These are phyloP conservation scores for Xylariales sp. DNA, from an alignment of 2,329 filamentous ascomycete genomes.

Conservation along the genomic window DNA sequence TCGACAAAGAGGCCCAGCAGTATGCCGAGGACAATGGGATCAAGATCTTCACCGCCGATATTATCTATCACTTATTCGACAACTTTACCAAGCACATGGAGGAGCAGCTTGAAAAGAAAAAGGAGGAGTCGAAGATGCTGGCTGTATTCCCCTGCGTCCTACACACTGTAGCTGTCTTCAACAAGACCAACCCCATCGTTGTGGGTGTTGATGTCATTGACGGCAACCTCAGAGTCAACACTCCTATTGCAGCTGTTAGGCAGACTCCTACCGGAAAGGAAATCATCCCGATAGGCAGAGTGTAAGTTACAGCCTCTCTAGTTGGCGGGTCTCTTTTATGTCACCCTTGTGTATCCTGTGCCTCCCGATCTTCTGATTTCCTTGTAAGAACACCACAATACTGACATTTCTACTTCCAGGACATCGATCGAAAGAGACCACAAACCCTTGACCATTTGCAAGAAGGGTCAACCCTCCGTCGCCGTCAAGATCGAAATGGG, in stretches of 20 bases:
- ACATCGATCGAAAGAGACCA: constrained; percentile 96
- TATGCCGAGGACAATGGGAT: constrained; percentile 93
- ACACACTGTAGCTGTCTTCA: constrained; percentile 87
- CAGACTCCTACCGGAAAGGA: constrained; percentile 84
- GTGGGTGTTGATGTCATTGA: constrained; percentile 95
- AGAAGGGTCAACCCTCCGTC: constrained; percentile 95
- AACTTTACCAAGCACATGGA: constrained; percentile 94
- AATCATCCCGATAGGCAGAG: constrained; percentile 80
- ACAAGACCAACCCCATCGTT: constrained; percentile 95
- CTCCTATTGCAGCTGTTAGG: constrained; percentile 83
- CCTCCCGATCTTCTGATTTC: background rate
- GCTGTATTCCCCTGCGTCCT: constrained; percentile 97
- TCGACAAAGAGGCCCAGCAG: constrained; percentile 89
- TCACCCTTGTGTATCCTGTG: background rate
- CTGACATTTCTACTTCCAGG: constrained; percentile 41
- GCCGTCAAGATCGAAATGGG: constrained; percentile 97
- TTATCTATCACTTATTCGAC: constrained; percentile 98
- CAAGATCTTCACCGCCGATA: constrained; percentile 97
- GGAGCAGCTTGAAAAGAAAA: constrained; percentile 80
- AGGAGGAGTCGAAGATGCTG: constrained; percentile 91
- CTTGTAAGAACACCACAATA: too few relatives aligned
- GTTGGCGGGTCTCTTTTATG: too few relatives aligned
- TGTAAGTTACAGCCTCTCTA: constrained; percentile 75
- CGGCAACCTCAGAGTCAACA: constrained; percentile 79
- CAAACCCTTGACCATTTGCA: constrained; percentile 88